Percentiles rank a stretch among this genome's conserved stretches.
Evolutionary conservation across 164 flowering plant species (phyloP).

Genomic region (Aristolochia contorta): DNA sequence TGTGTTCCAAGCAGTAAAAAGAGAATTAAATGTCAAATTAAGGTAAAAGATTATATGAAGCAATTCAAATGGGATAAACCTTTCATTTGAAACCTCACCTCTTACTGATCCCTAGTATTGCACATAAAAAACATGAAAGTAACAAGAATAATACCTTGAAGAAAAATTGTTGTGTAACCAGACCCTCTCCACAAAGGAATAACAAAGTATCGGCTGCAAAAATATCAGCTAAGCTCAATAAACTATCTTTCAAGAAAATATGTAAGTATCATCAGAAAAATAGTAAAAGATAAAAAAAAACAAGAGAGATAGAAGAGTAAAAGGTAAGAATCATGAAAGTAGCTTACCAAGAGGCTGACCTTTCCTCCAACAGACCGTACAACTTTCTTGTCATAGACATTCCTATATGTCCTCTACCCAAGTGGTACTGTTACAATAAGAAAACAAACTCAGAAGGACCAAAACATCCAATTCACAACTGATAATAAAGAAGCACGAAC

Average conservation of each 20-base stretch:
- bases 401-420: slow-evolving; percentile 93
- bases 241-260: background rate
- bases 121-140: slow-evolving; percentile 1
- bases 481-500: too few species aligned
- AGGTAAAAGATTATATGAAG: too few species aligned
- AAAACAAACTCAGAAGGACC: background rate
- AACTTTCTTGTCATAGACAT: slow-evolving; percentile 59
- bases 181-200: slow-evolving; percentile 85
- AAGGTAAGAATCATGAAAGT: too few species aligned
- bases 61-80: too few species aligned
- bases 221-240: background rate
- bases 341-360: slow-evolving; percentile 66
- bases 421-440: slow-evolving; percentile 43
- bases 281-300: too few species aligned
- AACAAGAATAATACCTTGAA: slow-evolving; percentile 48
- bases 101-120: background rate
- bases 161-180: slow-evolving; percentile 87
- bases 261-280: too few species aligned
- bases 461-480: too few species aligned
- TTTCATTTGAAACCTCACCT: too few species aligned
- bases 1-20: too few species aligned
- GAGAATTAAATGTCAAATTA: too few species aligned
- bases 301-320: too few species aligned
- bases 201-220: slow-evolving; percentile 72
- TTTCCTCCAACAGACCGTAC: slow-evolving; percentile 64